A percentile compares a stretch with the other conserved stretches of the same genome.
Conservation (phyloP, 2,329 filamentous ascomycete species). For the Aphanocladium album region DNA sequence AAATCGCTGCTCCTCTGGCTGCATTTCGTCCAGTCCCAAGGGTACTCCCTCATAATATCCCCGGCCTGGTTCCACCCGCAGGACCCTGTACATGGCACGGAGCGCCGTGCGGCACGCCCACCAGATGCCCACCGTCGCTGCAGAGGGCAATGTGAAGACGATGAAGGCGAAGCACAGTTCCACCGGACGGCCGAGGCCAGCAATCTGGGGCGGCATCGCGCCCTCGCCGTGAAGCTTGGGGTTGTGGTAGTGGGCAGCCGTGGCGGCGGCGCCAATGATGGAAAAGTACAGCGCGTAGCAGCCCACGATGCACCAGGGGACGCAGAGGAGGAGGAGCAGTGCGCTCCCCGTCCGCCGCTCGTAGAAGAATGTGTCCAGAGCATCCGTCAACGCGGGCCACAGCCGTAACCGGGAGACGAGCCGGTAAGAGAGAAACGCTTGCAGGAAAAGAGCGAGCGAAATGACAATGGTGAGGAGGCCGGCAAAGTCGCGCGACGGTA, state of each 20-base stretch:
- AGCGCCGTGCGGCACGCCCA: constrained; percentile 8
- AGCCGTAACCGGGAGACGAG: neutral
- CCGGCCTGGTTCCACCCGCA: neutral
- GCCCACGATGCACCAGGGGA: neutral
- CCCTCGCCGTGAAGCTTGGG: neutral
- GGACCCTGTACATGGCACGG: constrained; percentile 6
- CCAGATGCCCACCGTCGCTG: neutral
- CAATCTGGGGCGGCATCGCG: neutral
- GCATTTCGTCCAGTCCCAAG: neutral
- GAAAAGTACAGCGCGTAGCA: neutral
- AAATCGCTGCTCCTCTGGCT: neutral
- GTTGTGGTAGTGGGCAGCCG: neutral
- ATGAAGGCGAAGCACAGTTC: neutral
- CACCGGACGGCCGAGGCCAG: neutral
- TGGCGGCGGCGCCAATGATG: neutral
- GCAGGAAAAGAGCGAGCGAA: neutral
- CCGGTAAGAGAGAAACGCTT: neutral
- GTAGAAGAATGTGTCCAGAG: constrained; percentile 6
- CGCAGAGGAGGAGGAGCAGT: neutral
- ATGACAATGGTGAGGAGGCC: neutral
- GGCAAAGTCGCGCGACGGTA: neutral
- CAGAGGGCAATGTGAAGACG: constrained; percentile 1
- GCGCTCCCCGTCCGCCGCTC: neutral
- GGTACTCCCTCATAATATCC: neutral
- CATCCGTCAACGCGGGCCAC: neutral